phyloP scores from a whole-genome alignment of 305 asterid genomes.

The Galium porrigens region DNA sequence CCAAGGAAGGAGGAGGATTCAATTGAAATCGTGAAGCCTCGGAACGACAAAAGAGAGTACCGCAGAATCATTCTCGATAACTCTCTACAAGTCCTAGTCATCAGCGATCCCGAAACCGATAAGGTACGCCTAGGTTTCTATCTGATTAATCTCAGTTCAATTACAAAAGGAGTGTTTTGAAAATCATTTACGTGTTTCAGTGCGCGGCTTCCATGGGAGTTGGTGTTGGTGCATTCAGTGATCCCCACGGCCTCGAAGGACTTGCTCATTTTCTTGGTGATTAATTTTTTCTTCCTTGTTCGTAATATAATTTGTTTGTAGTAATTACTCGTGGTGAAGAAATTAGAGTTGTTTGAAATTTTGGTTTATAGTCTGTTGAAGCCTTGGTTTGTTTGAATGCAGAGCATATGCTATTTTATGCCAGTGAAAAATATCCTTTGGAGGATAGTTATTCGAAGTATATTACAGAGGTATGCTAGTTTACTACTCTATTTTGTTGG shows the following conservation, averaged over 20 bases:
- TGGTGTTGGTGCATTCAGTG: constrained; percentile 79
- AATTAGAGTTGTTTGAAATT: background rate
- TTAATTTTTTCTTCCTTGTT: constrained; percentile 9
- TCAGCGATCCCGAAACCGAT: constrained; percentile 86
- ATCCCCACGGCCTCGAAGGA: constrained; percentile 90
- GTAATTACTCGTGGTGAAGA: background rate
- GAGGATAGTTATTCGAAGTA: constrained; percentile 88
- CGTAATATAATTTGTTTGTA: background rate
- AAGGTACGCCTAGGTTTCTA: constrained; percentile 29
- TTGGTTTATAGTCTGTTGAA: background rate
- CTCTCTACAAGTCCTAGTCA: constrained; percentile 62
- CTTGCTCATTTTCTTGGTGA: constrained; percentile 95
- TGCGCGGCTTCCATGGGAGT: constrained; percentile 93
- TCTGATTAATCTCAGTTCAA: background rate
- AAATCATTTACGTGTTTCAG: constrained; percentile 25
- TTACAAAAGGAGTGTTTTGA: background rate
- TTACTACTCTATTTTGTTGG: background rate
- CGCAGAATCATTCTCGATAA: constrained; percentile 58
- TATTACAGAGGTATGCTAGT: constrained; percentile 52
- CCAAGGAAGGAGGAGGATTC: constrained; percentile 22
- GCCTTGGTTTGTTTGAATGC: constrained; percentile 18
- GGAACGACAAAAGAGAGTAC: constrained; percentile 60
- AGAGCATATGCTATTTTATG: constrained; percentile 95
- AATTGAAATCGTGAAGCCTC: constrained; percentile 60
- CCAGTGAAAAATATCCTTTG: constrained; percentile 82